Conservation (phyloP, 805 yeast genomes). For the Ogataea pini region DNA sequence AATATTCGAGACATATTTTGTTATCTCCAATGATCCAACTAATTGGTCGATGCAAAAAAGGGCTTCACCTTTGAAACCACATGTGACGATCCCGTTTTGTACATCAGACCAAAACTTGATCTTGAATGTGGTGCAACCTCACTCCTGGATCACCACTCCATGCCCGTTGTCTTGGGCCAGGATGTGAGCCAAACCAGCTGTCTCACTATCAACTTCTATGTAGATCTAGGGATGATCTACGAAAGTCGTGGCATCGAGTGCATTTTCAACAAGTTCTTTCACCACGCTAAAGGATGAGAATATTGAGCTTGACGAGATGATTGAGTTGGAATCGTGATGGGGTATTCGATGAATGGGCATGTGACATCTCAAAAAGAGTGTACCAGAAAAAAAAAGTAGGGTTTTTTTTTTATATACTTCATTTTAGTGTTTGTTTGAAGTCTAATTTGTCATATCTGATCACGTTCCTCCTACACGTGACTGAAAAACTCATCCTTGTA, state of each 20-base stretch:
- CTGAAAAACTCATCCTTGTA: too few relatives aligned
- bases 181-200: constrained; percentile 37
- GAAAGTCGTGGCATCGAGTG: constrained; percentile 37
- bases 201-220: constrained; percentile 40
- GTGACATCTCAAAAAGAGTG: neutral
- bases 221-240: constrained; percentile 28
- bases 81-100: constrained; percentile 29
- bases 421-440: too few relatives aligned
- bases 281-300: constrained; percentile 39
- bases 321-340: constrained; percentile 22
- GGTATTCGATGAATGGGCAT: constrained; percentile 26
- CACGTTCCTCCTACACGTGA: too few relatives aligned
- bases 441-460: too few relatives aligned
- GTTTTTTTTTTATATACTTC: neutral
- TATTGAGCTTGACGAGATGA: constrained; percentile 35
- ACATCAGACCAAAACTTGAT: constrained; percentile 34
- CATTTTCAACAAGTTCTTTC: constrained; percentile 43
- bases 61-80: constrained; percentile 56
- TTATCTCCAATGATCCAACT: constrained; percentile 34
- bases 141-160: constrained; percentile 37
- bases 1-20: constrained; percentile 33
- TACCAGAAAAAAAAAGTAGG: neutral
- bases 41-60: constrained; percentile 40
- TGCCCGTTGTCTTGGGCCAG: constrained; percentile 43
- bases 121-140: constrained; percentile 47